Evolutionary conservation across 768 basidiomycete species (phyloP), one percentile per base, ranked within the genome.

Genomic region (Termitomyces sp.): DNA sequence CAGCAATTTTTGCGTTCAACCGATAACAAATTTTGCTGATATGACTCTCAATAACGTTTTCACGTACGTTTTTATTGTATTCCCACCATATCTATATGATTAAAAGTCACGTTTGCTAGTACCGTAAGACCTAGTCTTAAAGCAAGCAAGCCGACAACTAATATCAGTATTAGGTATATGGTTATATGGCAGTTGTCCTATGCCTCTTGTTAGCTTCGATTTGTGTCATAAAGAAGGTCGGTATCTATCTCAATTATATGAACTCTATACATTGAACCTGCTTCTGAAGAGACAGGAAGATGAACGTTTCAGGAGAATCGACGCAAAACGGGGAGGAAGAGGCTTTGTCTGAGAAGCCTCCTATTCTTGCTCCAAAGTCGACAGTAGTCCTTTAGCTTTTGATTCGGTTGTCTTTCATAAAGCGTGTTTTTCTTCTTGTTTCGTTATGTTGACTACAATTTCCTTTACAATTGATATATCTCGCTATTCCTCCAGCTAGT

Each of bases 371-470:
- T 18, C 22, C 14, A 10, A 31, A 41, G 12, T 16, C 12, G 14
- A 32, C 34, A n/a, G 52, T 32, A 41, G 26, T 22, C 55, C 31
- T 41, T 39, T 3, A 5, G 22, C 10, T 29, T 16, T 16, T 46
- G 24, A 2, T 37, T 57, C 27, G 22, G 20, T 53, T 31, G 32
- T 34, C 32, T 16, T 26, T 32, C 31, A 18, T 7, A 14, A 18
- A 36, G 4, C 1, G 22, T n/a, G n/a, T n/a, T 29, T 29, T 29
- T 10, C 16, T 18, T 26, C 37, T 94, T 93, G 95, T 94, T 94
- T 95, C 93, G 93, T 95, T 96, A 93, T 95, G 94, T 94, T 96
- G 94, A n/a, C n/a, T 93, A 92, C 94, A 90, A 37, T 37, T 1
- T 37, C 36, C 36, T 39, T 39, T 95, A 93, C 94, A 94, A 92